These are phyloP conservation scores for Zymoseptoria crescenta DNA, from an alignment of 2,329 filamentous ascomycete genomes.

Conservation along the genomic window DNA sequence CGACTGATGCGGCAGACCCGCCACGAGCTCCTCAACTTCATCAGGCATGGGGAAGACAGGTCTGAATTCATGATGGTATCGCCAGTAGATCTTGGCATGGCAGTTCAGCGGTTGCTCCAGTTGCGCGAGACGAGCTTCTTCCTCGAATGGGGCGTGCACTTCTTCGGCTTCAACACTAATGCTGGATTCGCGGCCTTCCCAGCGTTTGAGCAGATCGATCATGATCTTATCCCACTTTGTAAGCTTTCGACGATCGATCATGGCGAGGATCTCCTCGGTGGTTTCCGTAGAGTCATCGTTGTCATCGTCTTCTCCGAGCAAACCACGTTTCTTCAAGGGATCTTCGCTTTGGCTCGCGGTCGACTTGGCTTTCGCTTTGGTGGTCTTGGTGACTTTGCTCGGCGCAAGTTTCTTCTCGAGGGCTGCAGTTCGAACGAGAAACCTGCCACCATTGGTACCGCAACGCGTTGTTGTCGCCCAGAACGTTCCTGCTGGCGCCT, in stretches of 20 bases:
- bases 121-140: background rate
- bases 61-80: constrained; percentile 3
- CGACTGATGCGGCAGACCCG: background rate
- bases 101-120: constrained; percentile 1
- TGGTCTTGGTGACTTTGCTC: background rate
- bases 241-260: constrained; percentile 4
- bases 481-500: constrained; percentile 2
- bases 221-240: constrained; percentile 5
- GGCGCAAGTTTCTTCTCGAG: constrained; percentile 4
- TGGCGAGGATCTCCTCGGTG: constrained; percentile 6
- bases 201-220: background rate
- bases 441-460: background rate
- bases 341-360: constrained; percentile 3
- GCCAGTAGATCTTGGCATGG: constrained; percentile 12
- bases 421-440: background rate
- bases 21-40: background rate
- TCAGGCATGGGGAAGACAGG: background rate
- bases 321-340: constrained; percentile 1
- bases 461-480: background rate
- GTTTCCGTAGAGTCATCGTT: constrained; percentile 5
- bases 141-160: background rate
- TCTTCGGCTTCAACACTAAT: background rate
- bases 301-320: constrained; percentile 3
- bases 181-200: background rate
- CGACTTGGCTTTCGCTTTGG: background rate